Conservation (phyloP, 306 rosid genomes). For the Oemleria cerasiformis region DNA sequence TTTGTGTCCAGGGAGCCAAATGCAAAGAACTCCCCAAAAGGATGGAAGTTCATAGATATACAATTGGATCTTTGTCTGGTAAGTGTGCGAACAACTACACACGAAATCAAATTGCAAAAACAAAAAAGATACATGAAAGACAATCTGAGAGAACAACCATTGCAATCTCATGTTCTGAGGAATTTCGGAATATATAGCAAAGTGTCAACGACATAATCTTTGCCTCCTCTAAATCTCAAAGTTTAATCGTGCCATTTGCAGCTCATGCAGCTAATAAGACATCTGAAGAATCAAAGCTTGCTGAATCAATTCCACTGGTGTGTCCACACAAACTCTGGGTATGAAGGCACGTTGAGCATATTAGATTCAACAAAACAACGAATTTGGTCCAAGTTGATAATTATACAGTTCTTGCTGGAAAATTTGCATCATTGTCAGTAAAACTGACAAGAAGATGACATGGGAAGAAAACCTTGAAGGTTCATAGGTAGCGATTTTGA, state of each 20-base stretch:
- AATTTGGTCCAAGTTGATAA: not conserved
- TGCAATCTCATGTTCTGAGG: not conserved
- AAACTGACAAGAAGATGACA: not conserved
- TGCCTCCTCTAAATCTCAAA: conserved; percentile 99
- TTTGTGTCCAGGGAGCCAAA: conserved; percentile 95
- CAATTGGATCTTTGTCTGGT: conserved; percentile 98
- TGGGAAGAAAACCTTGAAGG: not conserved
- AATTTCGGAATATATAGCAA: conserved; percentile 25
- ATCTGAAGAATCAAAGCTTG: conserved; percentile 92
- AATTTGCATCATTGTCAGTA: not conserved
- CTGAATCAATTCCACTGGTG: conserved; percentile 98
- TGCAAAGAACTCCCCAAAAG: conserved; percentile 98
- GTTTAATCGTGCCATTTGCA: conserved; percentile 97
- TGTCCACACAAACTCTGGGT: conserved; percentile 95
- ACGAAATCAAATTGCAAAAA: conserved; percentile 26
- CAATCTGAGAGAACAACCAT: not conserved
- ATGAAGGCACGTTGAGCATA: conserved; percentile 31
- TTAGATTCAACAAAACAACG: conserved; percentile 17
- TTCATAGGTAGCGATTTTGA: too few relatives aligned
- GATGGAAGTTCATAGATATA: conserved; percentile 94
- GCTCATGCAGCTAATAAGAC: conserved; percentile 98
- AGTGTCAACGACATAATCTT: conserved; percentile 61
- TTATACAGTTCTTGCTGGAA: not conserved
- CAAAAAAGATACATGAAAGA: not conserved
- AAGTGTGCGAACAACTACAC: conserved; percentile 93